Evolutionary conservation across 1,284 basidiomycete species (phyloP).

Genomic region (Puccinia novopanici): DNA sequence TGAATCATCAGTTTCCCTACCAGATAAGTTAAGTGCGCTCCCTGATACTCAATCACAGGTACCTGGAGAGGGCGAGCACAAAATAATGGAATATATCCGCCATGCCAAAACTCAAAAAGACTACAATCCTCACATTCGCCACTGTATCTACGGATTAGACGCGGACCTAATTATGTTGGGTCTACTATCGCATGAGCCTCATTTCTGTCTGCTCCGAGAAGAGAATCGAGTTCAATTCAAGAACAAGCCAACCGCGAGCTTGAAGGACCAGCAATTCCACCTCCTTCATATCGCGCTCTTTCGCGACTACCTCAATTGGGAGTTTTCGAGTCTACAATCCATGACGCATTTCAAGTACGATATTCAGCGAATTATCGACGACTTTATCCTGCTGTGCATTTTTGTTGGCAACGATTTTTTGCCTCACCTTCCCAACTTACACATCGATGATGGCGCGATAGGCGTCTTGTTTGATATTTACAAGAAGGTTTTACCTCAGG

Average conservation of each 20-base stretch:
- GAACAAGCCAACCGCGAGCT: constrained; percentile 70
- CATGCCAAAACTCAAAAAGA: constrained; percentile 88
- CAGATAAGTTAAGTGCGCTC: too few relatives aligned
- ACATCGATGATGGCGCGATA: constrained; percentile 59
- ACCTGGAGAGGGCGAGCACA: constrained; percentile 98
- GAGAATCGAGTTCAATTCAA: constrained; percentile 68
- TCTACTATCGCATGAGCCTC: constrained; percentile 93
- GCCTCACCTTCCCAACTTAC: constrained; percentile 59
- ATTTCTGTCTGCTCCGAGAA: constrained; percentile 94
- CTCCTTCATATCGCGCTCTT: constrained; percentile 57
- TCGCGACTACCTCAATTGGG: constrained; percentile 59
- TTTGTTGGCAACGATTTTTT: constrained; percentile 58
- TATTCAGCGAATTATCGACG: constrained; percentile 59
- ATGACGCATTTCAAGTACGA: constrained; percentile 55
- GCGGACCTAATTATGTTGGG: constrained; percentile 99
- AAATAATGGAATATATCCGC: constrained; percentile 99
- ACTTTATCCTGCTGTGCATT: constrained; percentile 59
- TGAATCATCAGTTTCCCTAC: constrained; percentile 72
- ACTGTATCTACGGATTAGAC: constrained; percentile 97
- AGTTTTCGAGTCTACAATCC: constrained; percentile 55
- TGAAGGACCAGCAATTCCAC: constrained; percentile 58
- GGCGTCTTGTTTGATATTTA: constrained; percentile 59
- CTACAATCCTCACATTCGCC: constrained; percentile 89
- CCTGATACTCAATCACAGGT: constrained; percentile 87
- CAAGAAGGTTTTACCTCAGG: constrained; percentile 55